Percentiles rank a stretch among this genome's conserved stretches.
These are phyloP conservation scores for Rhodamnia rubescens DNA, from an alignment of 345 rosid genomes.

Conservation along the genomic window DNA sequence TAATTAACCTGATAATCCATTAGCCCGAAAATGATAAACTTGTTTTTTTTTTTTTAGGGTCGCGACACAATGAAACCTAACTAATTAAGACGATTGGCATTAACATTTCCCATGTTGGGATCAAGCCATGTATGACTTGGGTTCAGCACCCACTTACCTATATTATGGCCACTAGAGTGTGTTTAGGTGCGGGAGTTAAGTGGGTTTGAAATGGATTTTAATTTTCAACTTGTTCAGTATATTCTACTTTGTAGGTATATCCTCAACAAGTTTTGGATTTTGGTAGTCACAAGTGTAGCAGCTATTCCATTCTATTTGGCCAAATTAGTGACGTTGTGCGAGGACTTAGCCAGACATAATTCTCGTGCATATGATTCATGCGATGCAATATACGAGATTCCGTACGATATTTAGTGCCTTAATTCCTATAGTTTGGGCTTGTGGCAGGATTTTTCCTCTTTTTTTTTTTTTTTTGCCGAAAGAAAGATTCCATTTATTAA, in stretches of 20 bases:
- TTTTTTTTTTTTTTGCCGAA: too few species aligned
- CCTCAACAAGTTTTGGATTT: not conserved
- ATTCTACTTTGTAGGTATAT: not conserved
- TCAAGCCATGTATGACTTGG: not conserved
- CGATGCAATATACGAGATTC: not conserved
- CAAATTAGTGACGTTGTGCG: not conserved
- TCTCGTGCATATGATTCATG: not conserved
- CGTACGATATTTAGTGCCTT: not conserved
- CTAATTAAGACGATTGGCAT: not conserved
- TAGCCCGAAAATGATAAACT: too few species aligned
- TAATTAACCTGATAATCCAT: too few species aligned
- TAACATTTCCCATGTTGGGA: not conserved
- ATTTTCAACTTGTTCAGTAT: not conserved
- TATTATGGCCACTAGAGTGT: not conserved
- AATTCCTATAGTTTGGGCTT: not conserved
- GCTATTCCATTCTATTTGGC: not conserved
- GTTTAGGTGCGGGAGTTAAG: not conserved
- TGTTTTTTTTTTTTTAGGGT: too few species aligned
- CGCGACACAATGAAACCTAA: rapidly evolving
- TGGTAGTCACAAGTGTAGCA: not conserved
- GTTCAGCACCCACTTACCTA: not conserved
- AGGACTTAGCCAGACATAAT: not conserved
- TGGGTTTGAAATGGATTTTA: not conserved
- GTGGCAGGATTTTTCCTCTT: too few species aligned
- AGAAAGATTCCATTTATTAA: too few species aligned